Base-by-base conservation (phyloP, 129 eudicot genomes). In the Sambucus nigra region DNA sequence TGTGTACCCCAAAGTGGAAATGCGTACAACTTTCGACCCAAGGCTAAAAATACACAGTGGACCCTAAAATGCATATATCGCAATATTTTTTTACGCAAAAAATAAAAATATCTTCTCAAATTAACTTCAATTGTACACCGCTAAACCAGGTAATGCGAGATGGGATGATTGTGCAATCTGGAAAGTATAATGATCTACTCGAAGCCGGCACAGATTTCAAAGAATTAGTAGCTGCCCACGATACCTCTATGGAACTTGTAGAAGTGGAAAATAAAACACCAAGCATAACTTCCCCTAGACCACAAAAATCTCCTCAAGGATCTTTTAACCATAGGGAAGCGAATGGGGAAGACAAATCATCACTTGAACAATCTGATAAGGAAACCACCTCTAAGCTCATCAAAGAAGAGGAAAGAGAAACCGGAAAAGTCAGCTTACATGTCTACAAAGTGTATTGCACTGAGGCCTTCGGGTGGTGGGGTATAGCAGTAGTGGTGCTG, bases 401-500 rank as follows among this genome's bases (percentile, higher is more conserved):
- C 15, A 77, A 79, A 67, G 99, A 91, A 56, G 98, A 91, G 68
- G 95, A 91, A 62, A 69, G 83, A 60, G 99, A 77, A 65, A 82
- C 84, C 0, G 99, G 99, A 33, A 74, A 58, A 71, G 81, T 92
- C 15, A 69, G 91, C 52, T 64, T 67, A 7, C 15, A 46, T 3
- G 94, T 92, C 1, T 82, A 92, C 72, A 86, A 75, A 55, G 39
- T 60, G 53, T 92, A 92, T 51, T 52, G 75, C 59, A 86, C 96
- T 0, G 94, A 83, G 74, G 88, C 94, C 26, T 92, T 71, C 53
- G 96, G 99, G 13, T 92, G 99, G 99, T 74, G 76, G 79, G 94
- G 99, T 22, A 80, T 77, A 23, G 70, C 58, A 39, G 26, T 20
- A 0, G 85, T 80, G 22, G 10, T 92, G 62, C 15, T 70, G 3